A percentile compares a stretch with the other conserved stretches of the same genome.
phyloP scores from a whole-genome alignment of 306 rosid genomes.

The Prunus mongolica region DNA sequence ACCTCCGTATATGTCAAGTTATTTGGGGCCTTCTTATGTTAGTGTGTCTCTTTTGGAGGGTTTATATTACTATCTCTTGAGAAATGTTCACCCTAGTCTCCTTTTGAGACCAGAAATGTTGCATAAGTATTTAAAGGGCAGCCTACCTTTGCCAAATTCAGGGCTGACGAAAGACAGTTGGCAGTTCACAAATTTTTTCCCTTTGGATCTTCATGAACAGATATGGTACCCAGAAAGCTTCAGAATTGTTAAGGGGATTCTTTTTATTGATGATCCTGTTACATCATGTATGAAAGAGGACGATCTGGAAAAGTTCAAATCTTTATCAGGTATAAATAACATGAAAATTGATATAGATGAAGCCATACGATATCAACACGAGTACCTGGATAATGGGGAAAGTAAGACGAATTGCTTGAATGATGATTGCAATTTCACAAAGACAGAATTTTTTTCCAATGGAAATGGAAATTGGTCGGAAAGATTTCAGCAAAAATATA shows the following conservation, averaged over 20 bases:
- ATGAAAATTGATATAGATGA: slow-evolving; percentile 43
- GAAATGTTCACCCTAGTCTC: slow-evolving; percentile 33
- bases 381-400: slow-evolving; percentile 6
- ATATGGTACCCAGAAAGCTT: slow-evolving; percentile 67
- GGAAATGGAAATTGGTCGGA: slow-evolving; percentile 21
- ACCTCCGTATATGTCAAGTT: slow-evolving; percentile 29
- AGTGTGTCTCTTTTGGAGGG: slow-evolving; percentile 54
- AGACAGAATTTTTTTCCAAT: slow-evolving; percentile 1
- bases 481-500: slow-evolving; percentile 25
- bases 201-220: slow-evolving; percentile 61
- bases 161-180: slow-evolving; percentile 19
- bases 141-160: slow-evolving; percentile 24
- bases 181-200: slow-evolving; percentile 60
- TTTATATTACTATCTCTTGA: slow-evolving; percentile 50
- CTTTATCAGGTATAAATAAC: slow-evolving; percentile 34
- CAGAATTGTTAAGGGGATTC: slow-evolving; percentile 56
- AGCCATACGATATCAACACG: slow-evolving; percentile 9
- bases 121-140: slow-evolving; percentile 56
- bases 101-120: slow-evolving; percentile 33
- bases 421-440: not conserved
- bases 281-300: slow-evolving; percentile 27
- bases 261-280: slow-evolving; percentile 46
- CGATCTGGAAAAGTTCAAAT: slow-evolving; percentile 45
- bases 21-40: slow-evolving; percentile 62
- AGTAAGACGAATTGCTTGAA: not conserved